A percentile compares a stretch with the other conserved stretches of the same genome.
These are phyloP conservation scores for Proliferodiscus dingleyae DNA, from an alignment of 2,329 filamentous ascomycete genomes.

Conservation along the genomic window DNA sequence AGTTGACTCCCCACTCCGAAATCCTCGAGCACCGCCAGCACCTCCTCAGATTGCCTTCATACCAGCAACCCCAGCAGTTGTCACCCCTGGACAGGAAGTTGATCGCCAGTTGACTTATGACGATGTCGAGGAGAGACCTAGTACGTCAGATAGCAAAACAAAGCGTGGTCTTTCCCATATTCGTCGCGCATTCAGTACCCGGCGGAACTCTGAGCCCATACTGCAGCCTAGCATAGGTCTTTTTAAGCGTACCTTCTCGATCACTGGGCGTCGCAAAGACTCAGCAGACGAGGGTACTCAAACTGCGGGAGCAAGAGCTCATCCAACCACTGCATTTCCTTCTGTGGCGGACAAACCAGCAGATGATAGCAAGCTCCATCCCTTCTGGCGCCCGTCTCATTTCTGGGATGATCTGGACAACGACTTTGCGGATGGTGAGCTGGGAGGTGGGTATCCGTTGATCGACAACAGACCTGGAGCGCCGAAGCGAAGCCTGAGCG, in stretches of 20 bases:
- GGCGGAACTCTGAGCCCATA: constrained; percentile 45
- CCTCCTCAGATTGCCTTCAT: constrained; percentile 57
- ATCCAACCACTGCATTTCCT: constrained; percentile 34
- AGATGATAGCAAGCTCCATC: constrained; percentile 53
- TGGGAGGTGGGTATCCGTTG: constrained; percentile 37
- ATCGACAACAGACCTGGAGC: constrained; percentile 43
- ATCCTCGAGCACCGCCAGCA: constrained; percentile 54
- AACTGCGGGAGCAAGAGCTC: constrained; percentile 22
- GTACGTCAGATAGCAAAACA: constrained; percentile 38
- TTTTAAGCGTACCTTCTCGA: constrained; percentile 39
- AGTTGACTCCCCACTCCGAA: constrained; percentile 57
- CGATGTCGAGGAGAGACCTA: constrained; percentile 34
- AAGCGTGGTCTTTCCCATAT: constrained; percentile 47
- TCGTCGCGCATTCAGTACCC: constrained; percentile 47
- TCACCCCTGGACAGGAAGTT: constrained; percentile 51
- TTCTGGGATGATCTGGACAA: constrained; percentile 37
- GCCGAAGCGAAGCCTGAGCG: constrained; percentile 46
- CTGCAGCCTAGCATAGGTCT: constrained; percentile 47
- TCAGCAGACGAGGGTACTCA: constrained; percentile 21
- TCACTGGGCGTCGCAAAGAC: constrained; percentile 19
- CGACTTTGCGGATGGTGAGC: constrained; percentile 28
- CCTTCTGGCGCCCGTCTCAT: constrained; percentile 56
- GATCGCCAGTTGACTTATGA: constrained; percentile 50
- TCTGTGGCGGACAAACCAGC: constrained; percentile 42
- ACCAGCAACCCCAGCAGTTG: constrained; percentile 56